phyloP scores from a whole-genome alignment of 1,284 basidiomycete genomes.

The Schizopora paradoxa region DNA sequence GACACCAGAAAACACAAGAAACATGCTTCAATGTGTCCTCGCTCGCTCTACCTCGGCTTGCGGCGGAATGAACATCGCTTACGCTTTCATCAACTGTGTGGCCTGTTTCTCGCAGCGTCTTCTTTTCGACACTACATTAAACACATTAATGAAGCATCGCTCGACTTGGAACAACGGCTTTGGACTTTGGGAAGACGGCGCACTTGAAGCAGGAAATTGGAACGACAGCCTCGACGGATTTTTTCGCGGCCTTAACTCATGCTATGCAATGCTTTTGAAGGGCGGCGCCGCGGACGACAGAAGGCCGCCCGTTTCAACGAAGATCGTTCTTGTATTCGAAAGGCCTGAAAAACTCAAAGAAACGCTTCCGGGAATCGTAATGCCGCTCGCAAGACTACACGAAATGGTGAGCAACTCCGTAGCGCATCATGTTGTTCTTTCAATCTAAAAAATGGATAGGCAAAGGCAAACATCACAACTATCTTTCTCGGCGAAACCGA shows the following conservation, averaged over 20 bases:
- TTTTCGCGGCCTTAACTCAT: slow-evolving; percentile 47
- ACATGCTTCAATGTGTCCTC: slow-evolving; percentile 38
- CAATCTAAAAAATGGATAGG: slow-evolving; percentile 27
- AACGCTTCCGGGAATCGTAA: slow-evolving; percentile 56
- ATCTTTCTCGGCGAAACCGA: slow-evolving; percentile 63
- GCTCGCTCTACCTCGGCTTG: slow-evolving; percentile 22
- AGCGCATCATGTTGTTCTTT: slow-evolving; percentile 6
- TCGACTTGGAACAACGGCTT: slow-evolving; percentile 55
- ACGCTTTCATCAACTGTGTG: slow-evolving; percentile 54
- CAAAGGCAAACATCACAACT: slow-evolving; percentile 44
- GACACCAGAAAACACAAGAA: slow-evolving; percentile 41
- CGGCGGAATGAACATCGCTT: slow-evolving; percentile 28
- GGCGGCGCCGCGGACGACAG: slow-evolving; percentile 33
- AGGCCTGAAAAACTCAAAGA: slow-evolving; percentile 64
- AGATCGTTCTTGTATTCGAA: slow-evolving; percentile 62
- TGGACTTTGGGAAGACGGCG: slow-evolving; percentile 41
- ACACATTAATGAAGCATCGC: slow-evolving; percentile 50
- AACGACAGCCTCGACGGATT: slow-evolving; percentile 68
- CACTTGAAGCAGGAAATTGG: slow-evolving; percentile 30
- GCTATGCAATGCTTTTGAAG: slow-evolving; percentile 27
- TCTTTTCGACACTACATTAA: slow-evolving; percentile 63
- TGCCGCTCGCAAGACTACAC: slow-evolving; percentile 65
- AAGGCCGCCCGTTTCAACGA: slow-evolving; percentile 24
- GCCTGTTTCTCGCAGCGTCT: slow-evolving; percentile 61
- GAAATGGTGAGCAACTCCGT: slow-evolving; percentile 59